Conservation (phyloP, 305 asterid species). For the Fraxinus latifolia region DNA sequence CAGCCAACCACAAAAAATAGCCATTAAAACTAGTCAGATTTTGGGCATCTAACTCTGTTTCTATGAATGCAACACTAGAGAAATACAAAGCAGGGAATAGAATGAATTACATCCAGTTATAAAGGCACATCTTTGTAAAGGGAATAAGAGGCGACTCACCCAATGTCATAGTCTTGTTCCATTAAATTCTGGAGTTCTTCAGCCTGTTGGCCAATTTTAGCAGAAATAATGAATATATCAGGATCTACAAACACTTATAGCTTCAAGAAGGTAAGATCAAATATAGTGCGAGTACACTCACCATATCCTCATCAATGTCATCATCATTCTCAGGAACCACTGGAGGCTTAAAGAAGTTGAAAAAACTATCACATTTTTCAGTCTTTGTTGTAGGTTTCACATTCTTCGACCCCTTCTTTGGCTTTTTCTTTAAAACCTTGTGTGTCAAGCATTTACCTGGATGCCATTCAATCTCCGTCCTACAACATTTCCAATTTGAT, state of each 20-base stretch:
- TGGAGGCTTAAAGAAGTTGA: constrained; percentile 36
- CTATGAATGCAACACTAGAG: neutral
- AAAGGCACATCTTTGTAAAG: neutral
- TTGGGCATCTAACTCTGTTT: neutral
- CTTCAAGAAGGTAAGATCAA: neutral
- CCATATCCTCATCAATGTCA: constrained; percentile 68
- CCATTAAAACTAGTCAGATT: neutral
- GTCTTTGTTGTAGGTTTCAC: constrained; percentile 50
- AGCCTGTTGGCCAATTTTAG: constrained; percentile 41
- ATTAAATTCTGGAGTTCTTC: constrained; percentile 70
- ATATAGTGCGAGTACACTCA: constrained; percentile 20
- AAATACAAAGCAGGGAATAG: neutral
- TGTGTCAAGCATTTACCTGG: constrained; percentile 62
- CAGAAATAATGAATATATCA: neutral
- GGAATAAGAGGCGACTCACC: constrained; percentile 37
- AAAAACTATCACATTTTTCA: neutral
- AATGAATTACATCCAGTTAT: neutral
- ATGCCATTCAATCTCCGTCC: constrained; percentile 65
- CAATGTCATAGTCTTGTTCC: constrained; percentile 81
- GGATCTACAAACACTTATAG: neutral
- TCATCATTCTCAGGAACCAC: constrained; percentile 63
- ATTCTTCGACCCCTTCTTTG: constrained; percentile 59
- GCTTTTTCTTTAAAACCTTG: constrained; percentile 61
- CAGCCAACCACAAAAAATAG: constrained; percentile 7
- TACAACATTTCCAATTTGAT: constrained; percentile 23